phyloP scores from a whole-genome alignment of 1,284 basidiomycete genomes.

The Lentinula novae-zelandiae region DNA sequence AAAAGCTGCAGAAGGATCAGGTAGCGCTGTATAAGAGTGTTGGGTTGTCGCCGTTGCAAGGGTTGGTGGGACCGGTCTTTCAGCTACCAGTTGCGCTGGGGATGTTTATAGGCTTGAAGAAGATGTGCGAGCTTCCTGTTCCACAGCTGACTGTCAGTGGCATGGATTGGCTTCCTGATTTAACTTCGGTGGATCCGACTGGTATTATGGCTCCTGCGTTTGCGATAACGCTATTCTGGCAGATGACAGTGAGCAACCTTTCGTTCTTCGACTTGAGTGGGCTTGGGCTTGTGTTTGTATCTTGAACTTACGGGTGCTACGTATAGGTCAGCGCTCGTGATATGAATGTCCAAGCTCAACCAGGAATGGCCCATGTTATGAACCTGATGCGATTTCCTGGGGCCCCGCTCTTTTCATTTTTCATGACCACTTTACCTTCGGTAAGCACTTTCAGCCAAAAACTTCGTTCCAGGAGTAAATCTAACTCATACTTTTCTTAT shows the following conservation, averaged over 20 bases:
- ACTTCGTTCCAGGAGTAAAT: neutral
- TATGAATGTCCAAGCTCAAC: constrained; percentile 10
- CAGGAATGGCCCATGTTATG: constrained; percentile 13
- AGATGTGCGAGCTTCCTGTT: constrained; percentile 69
- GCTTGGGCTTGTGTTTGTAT: constrained; percentile 3
- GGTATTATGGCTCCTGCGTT: constrained; percentile 72
- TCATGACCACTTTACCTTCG: constrained; percentile 13
- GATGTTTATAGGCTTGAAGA: constrained; percentile 82
- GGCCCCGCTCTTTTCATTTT: constrained; percentile 10
- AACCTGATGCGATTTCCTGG: constrained; percentile 15
- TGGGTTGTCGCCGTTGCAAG: constrained; percentile 51
- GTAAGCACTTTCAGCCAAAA: neutral
- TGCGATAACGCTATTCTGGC: constrained; percentile 64
- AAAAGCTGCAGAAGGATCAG: constrained; percentile 53
- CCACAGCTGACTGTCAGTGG: constrained; percentile 78
- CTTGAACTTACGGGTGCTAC: neutral
- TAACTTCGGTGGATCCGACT: constrained; percentile 78
- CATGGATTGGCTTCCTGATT: constrained; percentile 70
- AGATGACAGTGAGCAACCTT: constrained; percentile 56
- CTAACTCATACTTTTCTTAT: neutral
- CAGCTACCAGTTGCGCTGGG: constrained; percentile 83
- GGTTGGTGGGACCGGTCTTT: constrained; percentile 60
- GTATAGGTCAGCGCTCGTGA: constrained; percentile 12
- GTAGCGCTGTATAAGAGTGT: constrained; percentile 66
- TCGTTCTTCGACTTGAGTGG: neutral